Evolutionary conservation across 2,329 filamentous ascomycete genomes (phyloP).

Genomic region (Fusarium bulbicola): DNA sequence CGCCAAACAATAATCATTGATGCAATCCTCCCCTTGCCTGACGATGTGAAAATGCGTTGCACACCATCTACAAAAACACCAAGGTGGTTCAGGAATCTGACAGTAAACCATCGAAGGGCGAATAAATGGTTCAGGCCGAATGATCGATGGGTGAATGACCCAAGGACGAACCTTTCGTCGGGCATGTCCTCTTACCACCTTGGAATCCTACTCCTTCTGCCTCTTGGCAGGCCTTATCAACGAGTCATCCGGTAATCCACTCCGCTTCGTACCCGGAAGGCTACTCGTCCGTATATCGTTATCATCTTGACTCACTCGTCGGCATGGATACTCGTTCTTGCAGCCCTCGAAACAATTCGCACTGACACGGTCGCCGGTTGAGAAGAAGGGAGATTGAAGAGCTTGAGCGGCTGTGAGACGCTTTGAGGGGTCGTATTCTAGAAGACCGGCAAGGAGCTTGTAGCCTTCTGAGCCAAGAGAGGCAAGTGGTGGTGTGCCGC

Average conservation of each 20-base stretch:
- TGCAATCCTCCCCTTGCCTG: neutral
- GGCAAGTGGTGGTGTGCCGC: slow-evolving; percentile 54
- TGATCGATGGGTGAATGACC: neutral
- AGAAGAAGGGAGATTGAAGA: slow-evolving; percentile 91
- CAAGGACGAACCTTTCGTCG: neutral
- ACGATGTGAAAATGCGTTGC: neutral
- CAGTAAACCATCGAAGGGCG: neutral
- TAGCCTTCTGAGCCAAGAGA: slow-evolving; percentile 81
- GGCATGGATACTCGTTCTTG: slow-evolving; percentile 87
- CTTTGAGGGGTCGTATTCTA: slow-evolving; percentile 93
- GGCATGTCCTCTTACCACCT: neutral
- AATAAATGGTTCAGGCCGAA: neutral
- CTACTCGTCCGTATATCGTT: slow-evolving; percentile 94
- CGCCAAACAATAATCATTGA: neutral
- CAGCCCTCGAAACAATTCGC: slow-evolving; percentile 91
- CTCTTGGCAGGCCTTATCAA: slow-evolving; percentile 71
- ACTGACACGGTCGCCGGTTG: slow-evolving; percentile 74
- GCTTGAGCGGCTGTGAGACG: slow-evolving; percentile 88
- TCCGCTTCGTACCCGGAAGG: slow-evolving; percentile 89
- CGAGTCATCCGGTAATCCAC: slow-evolving; percentile 82
- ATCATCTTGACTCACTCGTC: slow-evolving; percentile 91
- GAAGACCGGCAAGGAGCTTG: slow-evolving; percentile 79
- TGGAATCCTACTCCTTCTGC: slow-evolving; percentile 60
- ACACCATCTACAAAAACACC: neutral
- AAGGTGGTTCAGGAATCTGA: neutral